Evolutionary conservation across 148 eudicot genomes (phyloP), one percentile per base, ranked within the genome.

Genomic region (Cornus suecica): DNA sequence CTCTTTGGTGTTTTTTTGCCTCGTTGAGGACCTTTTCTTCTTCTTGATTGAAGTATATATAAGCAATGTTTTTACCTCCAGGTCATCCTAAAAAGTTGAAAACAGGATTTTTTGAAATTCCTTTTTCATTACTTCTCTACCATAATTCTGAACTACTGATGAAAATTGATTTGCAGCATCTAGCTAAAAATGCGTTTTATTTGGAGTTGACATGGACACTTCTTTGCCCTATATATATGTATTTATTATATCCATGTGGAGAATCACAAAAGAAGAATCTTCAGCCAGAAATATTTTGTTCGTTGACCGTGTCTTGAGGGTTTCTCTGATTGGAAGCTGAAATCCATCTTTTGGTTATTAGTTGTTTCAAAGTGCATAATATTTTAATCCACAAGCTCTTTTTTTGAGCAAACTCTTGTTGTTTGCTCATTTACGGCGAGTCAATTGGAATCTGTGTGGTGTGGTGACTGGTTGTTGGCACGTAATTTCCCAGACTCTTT

Each of bases 1-100:
- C 14, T 69, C 25, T 63, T 62, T 62, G n/a, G n/a, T n/a, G 45
- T 75, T 30, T 68, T 71, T 22, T n/a, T n/a, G n/a, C n/a, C 64
- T 76, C 41, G 2, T 5, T 7, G 32, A 74, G 42, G 22, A 28
- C 41, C 63, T 52, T 54, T 11, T 71, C 10, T 66, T 58, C 5
- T 58, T 58, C 62, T 18, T 58, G 62, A 58, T 58, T 18, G 62
- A 58, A 58, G 23, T 52, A 52, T 14, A 20, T 4, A 58, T 20
- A 3, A 20, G 62, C 24, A 6, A 18, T 58, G 24, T 22, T 58
- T 3, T 11, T 48, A 13, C 54, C 20, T 48, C 2, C 54, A 13
- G 13, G 15, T 48, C 54, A 11, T 48, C 20, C 20, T 48, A 48
- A 48, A 48, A 48, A 16, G 20, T 48, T 48, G 54, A 48, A 37